A percentile compares a stretch with the other conserved stretches of the same genome.
These are phyloP conservation scores for Nicotiana obtusifolia DNA, from an alignment of 257 asterid species.

Conservation along the genomic window DNA sequence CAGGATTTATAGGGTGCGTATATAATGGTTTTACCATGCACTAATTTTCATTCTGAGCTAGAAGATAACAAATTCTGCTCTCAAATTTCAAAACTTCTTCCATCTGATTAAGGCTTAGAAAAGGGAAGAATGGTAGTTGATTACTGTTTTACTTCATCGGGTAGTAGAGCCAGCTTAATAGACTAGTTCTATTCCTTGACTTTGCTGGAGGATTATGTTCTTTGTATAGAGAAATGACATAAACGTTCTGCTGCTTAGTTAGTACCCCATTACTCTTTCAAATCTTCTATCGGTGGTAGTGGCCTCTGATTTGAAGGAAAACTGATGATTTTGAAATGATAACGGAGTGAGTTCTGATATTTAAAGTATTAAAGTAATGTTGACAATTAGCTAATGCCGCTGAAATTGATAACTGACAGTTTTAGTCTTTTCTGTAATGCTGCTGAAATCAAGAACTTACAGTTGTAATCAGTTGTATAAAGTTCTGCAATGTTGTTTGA, in stretches of 20 bases:
- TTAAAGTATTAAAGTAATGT: not conserved
- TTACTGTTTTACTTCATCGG: not conserved
- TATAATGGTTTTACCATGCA: not conserved
- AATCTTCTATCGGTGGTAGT: not conserved
- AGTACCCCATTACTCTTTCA: not conserved
- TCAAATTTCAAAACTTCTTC: not conserved
- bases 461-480: not conserved
- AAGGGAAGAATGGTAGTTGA: not conserved
- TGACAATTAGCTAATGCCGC: not conserved
- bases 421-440: not conserved
- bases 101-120: not conserved
- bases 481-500: not conserved
- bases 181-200: not conserved
- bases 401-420: not conserved
- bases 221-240: not conserved
- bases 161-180: not conserved
- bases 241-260: not conserved
- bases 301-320: not conserved
- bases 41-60: not conserved
- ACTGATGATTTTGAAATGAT: not conserved
- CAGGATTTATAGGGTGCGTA: not conserved
- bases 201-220: not conserved
- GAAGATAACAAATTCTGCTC: not conserved
- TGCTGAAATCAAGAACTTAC: not conserved
- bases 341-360: not conserved